A percentile compares a stretch with the other conserved stretches of the same genome.
phyloP scores from a whole-genome alignment of 768 basidiomycete species.

The Auricularia auricula-judae region DNA sequence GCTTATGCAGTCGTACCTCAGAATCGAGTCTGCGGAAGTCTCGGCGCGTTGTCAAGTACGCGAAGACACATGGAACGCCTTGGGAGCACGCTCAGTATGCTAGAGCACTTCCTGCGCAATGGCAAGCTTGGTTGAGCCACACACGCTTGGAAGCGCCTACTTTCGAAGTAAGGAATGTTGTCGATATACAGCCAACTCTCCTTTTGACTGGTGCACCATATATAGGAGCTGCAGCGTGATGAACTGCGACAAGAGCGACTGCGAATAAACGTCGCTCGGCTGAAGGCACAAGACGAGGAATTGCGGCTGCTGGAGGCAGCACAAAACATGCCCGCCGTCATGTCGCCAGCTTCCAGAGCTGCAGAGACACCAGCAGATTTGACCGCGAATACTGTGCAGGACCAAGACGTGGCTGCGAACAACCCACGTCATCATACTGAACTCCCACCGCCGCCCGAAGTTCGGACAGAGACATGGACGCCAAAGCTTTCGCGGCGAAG shows the following conservation, averaged over 20 bases:
- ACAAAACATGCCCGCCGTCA: background rate
- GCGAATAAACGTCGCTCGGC: conserved; percentile 4
- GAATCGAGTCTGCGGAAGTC: background rate
- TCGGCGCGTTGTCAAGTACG: background rate
- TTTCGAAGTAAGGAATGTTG: background rate
- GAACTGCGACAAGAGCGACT: conserved; percentile 1
- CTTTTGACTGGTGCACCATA: background rate
- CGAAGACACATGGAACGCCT: background rate
- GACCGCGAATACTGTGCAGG: background rate
- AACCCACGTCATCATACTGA: background rate
- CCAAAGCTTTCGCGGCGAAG: background rate
- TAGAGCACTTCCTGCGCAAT: background rate
- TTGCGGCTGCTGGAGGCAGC: background rate
- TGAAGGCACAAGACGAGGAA: conserved; percentile 7
- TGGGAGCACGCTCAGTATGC: background rate
- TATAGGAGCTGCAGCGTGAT: conserved; percentile 5
- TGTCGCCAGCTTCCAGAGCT: background rate
- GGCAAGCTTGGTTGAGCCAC: background rate
- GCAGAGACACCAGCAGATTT: background rate
- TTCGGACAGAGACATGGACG: background rate
- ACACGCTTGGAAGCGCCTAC: background rate
- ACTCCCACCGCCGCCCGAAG: background rate
- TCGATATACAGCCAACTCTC: background rate
- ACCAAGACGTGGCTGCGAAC: background rate
- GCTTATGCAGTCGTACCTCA: background rate